Conservation (phyloP, 306 rosid species). For the Rosa persica region DNA sequence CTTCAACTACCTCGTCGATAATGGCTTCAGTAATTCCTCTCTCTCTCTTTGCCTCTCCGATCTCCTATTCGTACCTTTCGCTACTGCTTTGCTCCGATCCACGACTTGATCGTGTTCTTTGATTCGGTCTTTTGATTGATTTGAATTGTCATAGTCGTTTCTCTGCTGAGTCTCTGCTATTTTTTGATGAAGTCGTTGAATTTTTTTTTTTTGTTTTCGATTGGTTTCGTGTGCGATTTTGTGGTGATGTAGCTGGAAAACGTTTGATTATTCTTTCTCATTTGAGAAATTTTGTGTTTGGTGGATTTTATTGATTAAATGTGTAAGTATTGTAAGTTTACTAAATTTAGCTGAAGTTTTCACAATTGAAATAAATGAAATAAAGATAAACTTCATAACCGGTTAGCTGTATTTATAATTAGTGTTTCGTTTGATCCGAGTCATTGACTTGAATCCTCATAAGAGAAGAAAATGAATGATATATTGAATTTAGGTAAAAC, state of each 20-base stretch:
- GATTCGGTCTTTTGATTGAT: constrained; percentile 7
- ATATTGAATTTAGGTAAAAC: background rate
- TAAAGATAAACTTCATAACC: background rate
- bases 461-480: background rate
- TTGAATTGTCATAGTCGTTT: constrained; percentile 12
- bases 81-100: constrained; percentile 31
- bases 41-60: constrained; percentile 20
- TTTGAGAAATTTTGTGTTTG: background rate
- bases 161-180: background rate
- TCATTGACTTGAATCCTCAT: background rate
- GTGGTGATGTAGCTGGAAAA: background rate
- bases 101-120: constrained; percentile 1
- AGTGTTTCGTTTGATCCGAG: background rate
- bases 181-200: background rate
- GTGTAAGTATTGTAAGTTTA: background rate
- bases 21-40: constrained; percentile 70
- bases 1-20: constrained; percentile 87
- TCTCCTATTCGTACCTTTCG: background rate
- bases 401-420: background rate
- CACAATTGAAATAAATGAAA: background rate
- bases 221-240: background rate
- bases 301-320: background rate
- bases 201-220: background rate
- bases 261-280: background rate
- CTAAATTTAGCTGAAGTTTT: background rate